phyloP scores from a whole-genome alignment of 495 filamentous ascomycete species.

The Penicillium turbatum region DNA sequence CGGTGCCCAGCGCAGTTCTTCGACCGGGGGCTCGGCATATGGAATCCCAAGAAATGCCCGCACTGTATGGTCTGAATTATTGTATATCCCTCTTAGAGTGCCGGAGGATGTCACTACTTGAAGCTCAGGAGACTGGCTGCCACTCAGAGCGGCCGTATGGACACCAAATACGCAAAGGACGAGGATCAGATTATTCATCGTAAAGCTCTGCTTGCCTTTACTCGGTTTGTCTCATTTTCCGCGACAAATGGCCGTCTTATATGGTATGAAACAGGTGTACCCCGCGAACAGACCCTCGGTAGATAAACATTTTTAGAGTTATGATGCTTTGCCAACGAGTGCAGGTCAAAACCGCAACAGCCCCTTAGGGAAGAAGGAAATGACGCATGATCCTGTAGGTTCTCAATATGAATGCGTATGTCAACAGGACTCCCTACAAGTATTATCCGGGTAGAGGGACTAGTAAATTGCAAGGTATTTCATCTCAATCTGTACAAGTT shows the following conservation, averaged over 20 bases:
- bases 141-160: background rate
- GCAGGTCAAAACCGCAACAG: background rate
- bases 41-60: constrained; percentile 36
- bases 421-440: no score
- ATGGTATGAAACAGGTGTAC: no score
- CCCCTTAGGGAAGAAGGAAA: no score
- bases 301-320: background rate
- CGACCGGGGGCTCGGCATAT: constrained; percentile 28
- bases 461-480: constrained; percentile 15
- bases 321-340: background rate
- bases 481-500: constrained; percentile 29
- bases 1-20: constrained; percentile 18
- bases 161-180: background rate
- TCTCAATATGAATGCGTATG: no score
- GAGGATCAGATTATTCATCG: background rate
- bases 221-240: background rate
- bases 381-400: no score
- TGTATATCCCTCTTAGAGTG: constrained; percentile 32
- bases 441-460: background rate
- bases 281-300: background rate
- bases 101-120: constrained; percentile 21
- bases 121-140: background rate
- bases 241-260: background rate
- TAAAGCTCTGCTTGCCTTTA: background rate
- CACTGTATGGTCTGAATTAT: constrained; percentile 26